These are phyloP conservation scores for Phytophthora idaei DNA, from an alignment of 352 stramenopile genomes.

Conservation along the genomic window DNA sequence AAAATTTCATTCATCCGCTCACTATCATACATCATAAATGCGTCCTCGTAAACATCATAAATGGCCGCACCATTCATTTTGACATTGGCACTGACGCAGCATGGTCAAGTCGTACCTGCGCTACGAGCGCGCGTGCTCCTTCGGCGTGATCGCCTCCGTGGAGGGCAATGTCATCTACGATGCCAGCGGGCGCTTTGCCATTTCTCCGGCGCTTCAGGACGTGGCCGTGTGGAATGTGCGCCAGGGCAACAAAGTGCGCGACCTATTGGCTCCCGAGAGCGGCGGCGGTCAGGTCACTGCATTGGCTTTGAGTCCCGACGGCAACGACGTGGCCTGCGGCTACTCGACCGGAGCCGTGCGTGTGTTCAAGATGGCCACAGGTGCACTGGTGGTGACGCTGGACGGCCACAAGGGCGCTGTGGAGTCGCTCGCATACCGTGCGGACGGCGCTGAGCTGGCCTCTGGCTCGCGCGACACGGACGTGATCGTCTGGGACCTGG, in stretches of 20 bases:
- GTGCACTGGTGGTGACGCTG: slow-evolving; percentile 82
- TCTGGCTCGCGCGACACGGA: slow-evolving; percentile 92
- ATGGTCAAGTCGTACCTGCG: slow-evolving; percentile 95
- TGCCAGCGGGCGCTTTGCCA: slow-evolving; percentile 81
- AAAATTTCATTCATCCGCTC: not conserved
- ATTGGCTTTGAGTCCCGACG: slow-evolving; percentile 80
- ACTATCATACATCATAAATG: not conserved
- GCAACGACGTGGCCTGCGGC: slow-evolving; percentile 74
- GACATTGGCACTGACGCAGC: not conserved
- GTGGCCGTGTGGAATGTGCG: slow-evolving; percentile 93
- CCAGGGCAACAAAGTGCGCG: slow-evolving; percentile 82
- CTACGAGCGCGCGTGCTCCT: slow-evolving; percentile 89
- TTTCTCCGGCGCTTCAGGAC: slow-evolving; percentile 90
- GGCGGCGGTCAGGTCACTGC: slow-evolving; percentile 77
- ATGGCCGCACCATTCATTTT: slow-evolving; percentile 3
- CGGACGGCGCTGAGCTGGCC: slow-evolving; percentile 80
- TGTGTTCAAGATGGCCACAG: slow-evolving; percentile 81
- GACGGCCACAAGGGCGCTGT: slow-evolving; percentile 90
- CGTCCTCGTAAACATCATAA: not conserved
- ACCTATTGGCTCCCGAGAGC: slow-evolving; percentile 48
- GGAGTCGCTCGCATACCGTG: slow-evolving; percentile 76
- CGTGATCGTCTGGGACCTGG: slow-evolving; percentile 94
- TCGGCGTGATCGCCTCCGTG: slow-evolving; percentile 91
- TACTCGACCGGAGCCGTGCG: slow-evolving; percentile 86
- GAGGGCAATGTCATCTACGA: slow-evolving; percentile 92